Base-by-base conservation (phyloP, 352 stramenopile species). In the Globisporangium spiculum region DNA sequence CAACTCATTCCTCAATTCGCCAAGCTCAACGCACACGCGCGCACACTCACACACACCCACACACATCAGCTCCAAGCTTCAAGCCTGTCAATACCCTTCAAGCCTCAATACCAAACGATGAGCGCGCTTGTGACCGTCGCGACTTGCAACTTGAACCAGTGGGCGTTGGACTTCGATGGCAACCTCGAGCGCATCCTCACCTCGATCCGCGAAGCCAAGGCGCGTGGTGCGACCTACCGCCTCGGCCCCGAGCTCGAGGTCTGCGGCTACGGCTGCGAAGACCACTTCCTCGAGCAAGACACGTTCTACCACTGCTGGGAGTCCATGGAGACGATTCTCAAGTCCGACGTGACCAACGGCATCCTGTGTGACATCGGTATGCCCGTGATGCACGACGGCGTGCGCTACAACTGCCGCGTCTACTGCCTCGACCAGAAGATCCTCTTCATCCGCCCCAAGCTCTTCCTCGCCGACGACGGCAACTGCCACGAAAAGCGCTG, bases 61-160 rank as follows among this genome's bases (percentile, higher is more conserved):
- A 32, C 30, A 32, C 30, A 36, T 30, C 26, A 32, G n/a, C 48
- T 32, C 30, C 30, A 18, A 36, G 8, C 44, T 18, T 3, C 46
- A 60, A n/a, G 22, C 24, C 16, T 56, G 18, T 48, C 9, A 20
- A 34, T 5, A 48, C 56, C 20, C 56, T 26, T n/a, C 14, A 16
- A 62, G 9, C 34, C 30, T 48, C 56, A 18, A 62, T 12, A 52
- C 30, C 34, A 52, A 32, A 94, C n/a, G 38, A 64, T 96, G 86
- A 96, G 83, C 70, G 72, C 86, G 36, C 78, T 97, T 36, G 86
- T 99, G 67, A 99, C 93, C 27, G 84, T 99, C 22, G 96, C 98
- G 56, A 98, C 98, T 38, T 99, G 97, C 82, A 99, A 99, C 73
- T 84, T 99, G 58, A 99, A 99, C 84, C 97, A 99, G 81, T 99